Evolutionary conservation across 2,329 filamentous ascomycete genomes (phyloP).

Genomic region (Parastagonospora nodorum): DNA sequence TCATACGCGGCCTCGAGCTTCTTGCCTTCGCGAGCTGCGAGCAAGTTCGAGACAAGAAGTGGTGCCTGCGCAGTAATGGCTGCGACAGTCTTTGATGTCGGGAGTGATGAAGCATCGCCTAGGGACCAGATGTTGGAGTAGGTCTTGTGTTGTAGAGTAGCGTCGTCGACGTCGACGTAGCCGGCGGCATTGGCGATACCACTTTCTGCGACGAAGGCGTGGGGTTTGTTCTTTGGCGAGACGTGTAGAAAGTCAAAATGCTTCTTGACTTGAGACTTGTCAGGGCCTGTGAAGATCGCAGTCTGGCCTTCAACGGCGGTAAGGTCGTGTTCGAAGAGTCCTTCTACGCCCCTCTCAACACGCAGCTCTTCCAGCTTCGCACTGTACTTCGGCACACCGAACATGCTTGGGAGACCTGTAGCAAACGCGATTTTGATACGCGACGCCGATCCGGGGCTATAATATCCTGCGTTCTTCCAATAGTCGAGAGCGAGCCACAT

Average conservation of each 20-base stretch:
- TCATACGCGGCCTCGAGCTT: constrained; percentile 35
- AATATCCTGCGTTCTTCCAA: constrained; percentile 44
- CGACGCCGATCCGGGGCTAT: constrained; percentile 34
- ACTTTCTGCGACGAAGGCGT: constrained; percentile 45
- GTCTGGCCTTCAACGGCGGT: constrained; percentile 45
- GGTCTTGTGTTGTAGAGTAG: constrained; percentile 45
- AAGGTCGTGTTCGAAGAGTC: constrained; percentile 48
- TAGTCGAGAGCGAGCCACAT: constrained; percentile 50
- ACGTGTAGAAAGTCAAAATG: constrained; percentile 47
- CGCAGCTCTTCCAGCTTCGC: constrained; percentile 43
- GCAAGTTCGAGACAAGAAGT: constrained; percentile 43
- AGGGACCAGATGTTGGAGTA: constrained; percentile 47
- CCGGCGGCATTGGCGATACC: constrained; percentile 42
- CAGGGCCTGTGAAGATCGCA: constrained; percentile 38
- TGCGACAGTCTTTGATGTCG: constrained; percentile 48
- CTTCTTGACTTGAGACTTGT: constrained; percentile 33
- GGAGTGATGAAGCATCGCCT: constrained; percentile 45
- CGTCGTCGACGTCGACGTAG: constrained; percentile 45
- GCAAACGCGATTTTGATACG: constrained; percentile 46
- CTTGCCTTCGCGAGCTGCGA: constrained; percentile 34
- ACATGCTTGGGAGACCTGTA: constrained; percentile 48
- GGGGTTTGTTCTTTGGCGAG: constrained; percentile 46
- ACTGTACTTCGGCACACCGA: constrained; percentile 48
- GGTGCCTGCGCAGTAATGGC: constrained; percentile 47
- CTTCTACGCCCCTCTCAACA: constrained; percentile 43